These are phyloP conservation scores for Pinus albicaulis DNA, from an alignment of 75 land plant species.

Conservation along the genomic window DNA sequence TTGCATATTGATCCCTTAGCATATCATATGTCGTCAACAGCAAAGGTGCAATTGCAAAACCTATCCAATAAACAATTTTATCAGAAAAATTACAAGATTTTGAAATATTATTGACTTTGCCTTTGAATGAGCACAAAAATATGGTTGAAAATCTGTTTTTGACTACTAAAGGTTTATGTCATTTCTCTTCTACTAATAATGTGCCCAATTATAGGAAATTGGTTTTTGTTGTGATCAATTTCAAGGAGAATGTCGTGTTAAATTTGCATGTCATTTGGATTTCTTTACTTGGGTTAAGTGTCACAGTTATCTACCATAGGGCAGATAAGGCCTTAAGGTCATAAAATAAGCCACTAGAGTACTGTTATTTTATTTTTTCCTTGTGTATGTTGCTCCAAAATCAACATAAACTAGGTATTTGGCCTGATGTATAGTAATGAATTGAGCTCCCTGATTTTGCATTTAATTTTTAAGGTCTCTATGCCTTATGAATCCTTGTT, in stretches of 20 bases:
- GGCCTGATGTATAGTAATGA: background rate
- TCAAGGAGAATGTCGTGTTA: constrained; percentile 95
- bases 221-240: constrained; percentile 78
- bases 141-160: background rate
- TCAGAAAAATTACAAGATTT: too few species aligned
- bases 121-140: too few species aligned
- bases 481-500: too few species aligned
- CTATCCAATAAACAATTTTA: too few species aligned
- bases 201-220: constrained; percentile 53
- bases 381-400: background rate
- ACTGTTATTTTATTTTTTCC: background rate
- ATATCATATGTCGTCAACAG: too few species aligned
- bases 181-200: background rate
- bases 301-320: constrained; percentile 98
- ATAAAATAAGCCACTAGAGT: background rate
- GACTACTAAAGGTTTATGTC: background rate
- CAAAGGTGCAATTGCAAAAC: too few species aligned
- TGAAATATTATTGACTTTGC: too few species aligned
- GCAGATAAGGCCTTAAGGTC: constrained; percentile 98
- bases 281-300: constrained; percentile 99
- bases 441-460: background rate
- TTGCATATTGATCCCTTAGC: too few species aligned
- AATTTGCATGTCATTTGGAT: constrained; percentile 97
- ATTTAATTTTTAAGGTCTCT: background rate
- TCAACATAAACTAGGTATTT: background rate